Base-by-base conservation (phyloP, 306 rosid genomes). In the Inga oerstediana region DNA sequence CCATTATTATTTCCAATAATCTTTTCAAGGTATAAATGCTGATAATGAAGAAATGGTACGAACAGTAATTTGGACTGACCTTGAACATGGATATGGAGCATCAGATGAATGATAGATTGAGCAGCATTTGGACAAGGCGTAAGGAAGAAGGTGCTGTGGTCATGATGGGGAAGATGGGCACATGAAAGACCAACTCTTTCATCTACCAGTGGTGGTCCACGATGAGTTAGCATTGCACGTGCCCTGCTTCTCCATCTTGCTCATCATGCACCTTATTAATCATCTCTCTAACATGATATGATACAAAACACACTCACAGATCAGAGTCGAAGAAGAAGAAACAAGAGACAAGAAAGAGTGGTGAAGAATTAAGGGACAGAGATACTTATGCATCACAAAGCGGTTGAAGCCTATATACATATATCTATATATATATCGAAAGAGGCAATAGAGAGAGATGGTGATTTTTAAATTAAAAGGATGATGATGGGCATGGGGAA, bases 231-330 rank as follows among this genome's bases (percentile, higher is more conserved):
- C 75, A 82, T 85, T 92, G 96, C 97, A 94, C 98, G 98, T 94
- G 97, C 98, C 97, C 97, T 94, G 98, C 98, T 94, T 92, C 98
- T 94, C 98, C 98, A 94, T 91, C 98, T 71, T 87, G 97, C 88
- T 88, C 96, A 80, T 69, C 95, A 86, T 87, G 88, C 95, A 89
- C 92, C 93, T 79, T 71, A 27, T 79, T 71, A 12, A 54, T 17
- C 8, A 54, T 76, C 41, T 76, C 41, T 22, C 78, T 45, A 75
- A 34, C 70, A 72, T 39, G 37, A 66, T 68, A 39, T n/a, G 84
- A 69, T 75, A 62, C 15, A 39, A 39, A 39, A 39, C 43, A 37
- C 41, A 39, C 43, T 39, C 43, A 6, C 8, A 39, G 8, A 39
- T 39, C 43, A 39, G 43, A 39, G 43, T 39, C 8, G 8, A 39